These are phyloP conservation scores for Plasmodium berghei DNA, from an alignment of 169 alveolate species.

Conservation along the genomic window DNA sequence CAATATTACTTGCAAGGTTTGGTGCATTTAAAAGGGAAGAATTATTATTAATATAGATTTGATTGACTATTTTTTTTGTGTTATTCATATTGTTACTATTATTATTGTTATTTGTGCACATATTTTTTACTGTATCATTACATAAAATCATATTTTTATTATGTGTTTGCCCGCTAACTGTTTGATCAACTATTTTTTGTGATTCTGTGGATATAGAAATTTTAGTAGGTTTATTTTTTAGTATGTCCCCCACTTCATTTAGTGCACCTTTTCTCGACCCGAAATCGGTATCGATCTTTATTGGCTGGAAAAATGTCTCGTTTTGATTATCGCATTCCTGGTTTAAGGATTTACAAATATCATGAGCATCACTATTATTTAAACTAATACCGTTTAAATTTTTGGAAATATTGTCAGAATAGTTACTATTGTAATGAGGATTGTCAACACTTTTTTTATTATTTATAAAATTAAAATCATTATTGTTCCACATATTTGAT, in stretches of 20 bases:
- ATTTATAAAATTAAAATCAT: not conserved
- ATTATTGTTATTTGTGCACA: too few species aligned
- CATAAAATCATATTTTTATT: not conserved
- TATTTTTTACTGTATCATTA: not conserved
- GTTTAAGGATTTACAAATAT: constrained; percentile 9
- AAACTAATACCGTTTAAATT: not conserved
- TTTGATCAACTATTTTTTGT: not conserved
- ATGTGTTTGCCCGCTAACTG: not conserved
- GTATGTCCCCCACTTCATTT: too few species aligned
- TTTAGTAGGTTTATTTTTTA: not conserved
- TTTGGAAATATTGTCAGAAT: not conserved
- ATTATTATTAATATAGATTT: too few species aligned
- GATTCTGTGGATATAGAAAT: not conserved
- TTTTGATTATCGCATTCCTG: constrained; percentile 12
- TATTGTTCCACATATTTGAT: not conserved
- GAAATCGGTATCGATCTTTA: not conserved
- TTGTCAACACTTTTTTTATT: not conserved
- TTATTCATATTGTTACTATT: too few species aligned
- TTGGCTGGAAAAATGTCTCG: constrained; percentile 21
- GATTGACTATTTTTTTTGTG: too few species aligned
- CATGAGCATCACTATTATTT: constrained; percentile 21
- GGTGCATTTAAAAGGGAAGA: too few species aligned
- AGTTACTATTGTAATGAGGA: not conserved
- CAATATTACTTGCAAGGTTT: too few species aligned
- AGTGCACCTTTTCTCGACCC: not conserved